Percentiles rank a stretch among this genome's conserved stretches.
phyloP scores from a whole-genome alignment of 2,329 filamentous ascomycete species.

The Pseudogymnoascus sp. region DNA sequence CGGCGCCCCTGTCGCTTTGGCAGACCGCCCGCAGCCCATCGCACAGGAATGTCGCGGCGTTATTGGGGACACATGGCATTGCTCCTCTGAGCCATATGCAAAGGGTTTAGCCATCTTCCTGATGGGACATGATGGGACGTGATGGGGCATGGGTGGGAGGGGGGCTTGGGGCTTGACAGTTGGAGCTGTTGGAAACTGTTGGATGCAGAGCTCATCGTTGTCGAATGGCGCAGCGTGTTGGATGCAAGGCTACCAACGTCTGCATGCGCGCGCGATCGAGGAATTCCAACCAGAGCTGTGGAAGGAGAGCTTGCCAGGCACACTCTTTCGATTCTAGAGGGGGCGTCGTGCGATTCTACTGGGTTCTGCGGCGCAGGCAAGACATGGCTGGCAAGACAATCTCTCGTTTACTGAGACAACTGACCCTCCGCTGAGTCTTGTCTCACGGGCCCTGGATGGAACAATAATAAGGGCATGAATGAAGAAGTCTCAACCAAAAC shows the following conservation, averaged over 20 bases:
- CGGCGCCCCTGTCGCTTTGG: neutral
- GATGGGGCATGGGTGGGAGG: neutral
- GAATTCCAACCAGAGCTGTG: neutral
- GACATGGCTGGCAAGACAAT: neutral
- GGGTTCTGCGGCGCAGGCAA: neutral
- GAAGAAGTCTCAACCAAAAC: neutral
- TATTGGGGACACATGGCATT: neutral
- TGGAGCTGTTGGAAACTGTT: neutral
- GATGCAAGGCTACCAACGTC: neutral
- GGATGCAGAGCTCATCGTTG: neutral
- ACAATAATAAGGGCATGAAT: neutral
- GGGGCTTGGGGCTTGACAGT: neutral
- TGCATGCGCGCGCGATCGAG: neutral
- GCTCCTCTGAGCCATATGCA: neutral
- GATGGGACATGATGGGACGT: neutral
- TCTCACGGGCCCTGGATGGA: neutral
- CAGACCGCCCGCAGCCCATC: neutral
- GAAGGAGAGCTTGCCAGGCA: neutral
- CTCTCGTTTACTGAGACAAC: neutral
- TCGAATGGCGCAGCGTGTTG: neutral
- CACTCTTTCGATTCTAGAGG: neutral
- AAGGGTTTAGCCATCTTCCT: neutral
- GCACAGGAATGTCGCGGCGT: neutral
- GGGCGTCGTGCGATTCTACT: neutral
- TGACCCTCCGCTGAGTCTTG: neutral